Conservation (phyloP, 495 filamentous ascomycete species). For the Venustampulla echinocandica region DNA sequence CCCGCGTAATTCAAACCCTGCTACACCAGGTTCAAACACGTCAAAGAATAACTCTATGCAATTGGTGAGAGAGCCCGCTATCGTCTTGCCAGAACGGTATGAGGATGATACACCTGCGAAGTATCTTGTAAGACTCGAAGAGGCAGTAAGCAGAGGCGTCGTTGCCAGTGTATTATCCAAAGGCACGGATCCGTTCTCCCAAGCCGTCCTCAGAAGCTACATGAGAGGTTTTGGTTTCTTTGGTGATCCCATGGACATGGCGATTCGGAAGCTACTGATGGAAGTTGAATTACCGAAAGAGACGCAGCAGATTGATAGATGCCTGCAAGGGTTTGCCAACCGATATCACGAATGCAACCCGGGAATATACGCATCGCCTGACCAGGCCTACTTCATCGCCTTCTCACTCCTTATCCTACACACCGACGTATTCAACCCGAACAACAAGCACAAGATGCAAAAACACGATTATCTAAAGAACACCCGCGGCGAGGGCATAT, state of each 20-base stretch:
- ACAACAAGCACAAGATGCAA: constrained; percentile 99
- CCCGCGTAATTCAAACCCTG: constrained; percentile 52
- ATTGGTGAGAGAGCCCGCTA: constrained; percentile 43
- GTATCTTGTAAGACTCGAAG: constrained; percentile 76
- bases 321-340: constrained; percentile 88
- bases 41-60: constrained; percentile 69
- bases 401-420: constrained; percentile 95
- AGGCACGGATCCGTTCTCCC: constrained; percentile 72
- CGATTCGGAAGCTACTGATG: constrained; percentile 89
- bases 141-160: constrained; percentile 63
- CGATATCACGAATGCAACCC: constrained; percentile 98
- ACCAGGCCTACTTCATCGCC: constrained; percentile 94
- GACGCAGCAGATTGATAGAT: constrained; percentile 95
- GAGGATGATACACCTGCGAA: constrained; percentile 86
- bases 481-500: constrained; percentile 77
- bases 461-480: constrained; percentile 94
- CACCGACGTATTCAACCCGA: constrained; percentile 98
- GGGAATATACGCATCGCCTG: constrained; percentile 83
- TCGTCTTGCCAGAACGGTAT: constrained; percentile 69
- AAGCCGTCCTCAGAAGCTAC: constrained; percentile 78
- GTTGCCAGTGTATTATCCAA: constrained; percentile 79
- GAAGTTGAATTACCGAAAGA: constrained; percentile 93
- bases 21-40: constrained; percentile 53
- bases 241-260: constrained; percentile 95
- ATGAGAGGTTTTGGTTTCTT: constrained; percentile 94